phyloP scores from a whole-genome alignment of 1,284 basidiomycete species.

The Thelephora terrestris region DNA sequence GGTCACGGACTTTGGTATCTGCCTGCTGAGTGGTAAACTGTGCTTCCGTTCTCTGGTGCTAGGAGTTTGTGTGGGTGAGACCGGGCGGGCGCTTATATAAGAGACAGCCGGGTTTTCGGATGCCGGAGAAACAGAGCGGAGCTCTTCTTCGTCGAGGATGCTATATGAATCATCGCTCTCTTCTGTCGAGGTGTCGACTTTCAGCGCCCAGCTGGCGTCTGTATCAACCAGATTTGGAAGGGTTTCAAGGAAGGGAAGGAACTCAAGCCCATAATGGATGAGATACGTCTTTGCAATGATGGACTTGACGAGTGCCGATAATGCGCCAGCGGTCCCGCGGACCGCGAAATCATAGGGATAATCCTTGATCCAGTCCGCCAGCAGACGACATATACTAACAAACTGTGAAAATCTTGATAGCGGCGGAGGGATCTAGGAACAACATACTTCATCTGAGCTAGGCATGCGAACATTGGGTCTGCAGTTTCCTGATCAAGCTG shows the following conservation, averaged over 20 bases:
- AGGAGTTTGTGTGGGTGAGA: slow-evolving; percentile 5
- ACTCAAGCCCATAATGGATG: slow-evolving; percentile 70
- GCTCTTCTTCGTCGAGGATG: slow-evolving; percentile 41
- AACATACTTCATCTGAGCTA: slow-evolving; percentile 69
- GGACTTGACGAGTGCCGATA: slow-evolving; percentile 64
- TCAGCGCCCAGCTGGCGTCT: slow-evolving; percentile 62
- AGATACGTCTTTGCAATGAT: slow-evolving; percentile 69
- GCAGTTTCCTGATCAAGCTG: slow-evolving; percentile 60
- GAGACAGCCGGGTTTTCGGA: slow-evolving; percentile 12
- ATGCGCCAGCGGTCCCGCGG: slow-evolving; percentile 56
- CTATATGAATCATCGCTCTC: slow-evolving; percentile 55
- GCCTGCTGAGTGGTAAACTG: slow-evolving; percentile 38
- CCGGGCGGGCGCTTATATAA: slow-evolving; percentile 4
- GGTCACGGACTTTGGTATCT: slow-evolving; percentile 27
- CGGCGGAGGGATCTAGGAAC: slow-evolving; percentile 4
- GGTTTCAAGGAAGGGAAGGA: slow-evolving; percentile 65
- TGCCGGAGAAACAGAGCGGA: slow-evolving; percentile 24
- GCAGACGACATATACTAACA: slow-evolving; percentile 61
- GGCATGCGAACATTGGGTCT: slow-evolving; percentile 74
- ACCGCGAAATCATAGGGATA: slow-evolving; percentile 73
- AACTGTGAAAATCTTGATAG: slow-evolving; percentile 6
- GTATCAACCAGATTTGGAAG: slow-evolving; percentile 50
- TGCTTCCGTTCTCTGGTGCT: slow-evolving; percentile 46
- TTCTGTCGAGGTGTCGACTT: slow-evolving; percentile 42
- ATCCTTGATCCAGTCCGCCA: slow-evolving; percentile 63